Base-by-base conservation (phyloP, 257 asterid genomes). In the Craterostigma plantagineum region DNA sequence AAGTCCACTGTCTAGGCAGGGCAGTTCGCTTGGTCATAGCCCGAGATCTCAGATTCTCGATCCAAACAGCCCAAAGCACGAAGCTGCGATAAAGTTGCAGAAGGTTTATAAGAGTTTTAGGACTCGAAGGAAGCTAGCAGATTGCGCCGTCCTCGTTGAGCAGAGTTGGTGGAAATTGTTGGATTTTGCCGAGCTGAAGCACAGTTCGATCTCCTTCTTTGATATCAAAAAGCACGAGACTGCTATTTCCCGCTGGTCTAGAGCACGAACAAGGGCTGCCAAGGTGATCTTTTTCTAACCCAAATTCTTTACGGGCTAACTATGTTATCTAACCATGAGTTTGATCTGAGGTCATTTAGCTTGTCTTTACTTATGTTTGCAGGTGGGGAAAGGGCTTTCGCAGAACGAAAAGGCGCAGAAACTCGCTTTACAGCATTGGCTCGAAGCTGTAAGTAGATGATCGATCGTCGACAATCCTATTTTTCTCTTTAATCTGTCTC, bases 341-440 rank as follows among this genome's bases (percentile, higher is more conserved):
- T n/a, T n/a, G n/a, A n/a, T n/a, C 15, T 3, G 12, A 36, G 46
- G 46, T 14, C 56, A 17, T 14, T 61, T 53, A 41, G 34, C 14
- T 16, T 45, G n/a, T n/a, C n/a, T n/a, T n/a, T n/a, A n/a, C n/a
- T n/a, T n/a, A n/a, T n/a, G n/a, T 30, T 64, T 58, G 49, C 63
- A 77, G 92, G 92, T 87, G 0, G 98, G 98, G 33, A 87, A 82
- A 69, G 95, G 98, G 16, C 68, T 87, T 44, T 87, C 93, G 0
- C 70, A 82, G 71, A 79, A 82, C 48, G 54, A 69, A 40, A 87
- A 79, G 59, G 97, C 97, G 11, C 97, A 68, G 46, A 86, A 87
- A 58, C 78, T 87, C 36, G 97, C 98, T 10, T 61, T 82, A 38
- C 97, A 82, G 39, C 98, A 87, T 56, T 87, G 97, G 97, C 93